A percentile compares a stretch with the other conserved stretches of the same genome.
phyloP scores from a whole-genome alignment of 176 grass and related monocot species.

The Aegilops speltoides region DNA sequence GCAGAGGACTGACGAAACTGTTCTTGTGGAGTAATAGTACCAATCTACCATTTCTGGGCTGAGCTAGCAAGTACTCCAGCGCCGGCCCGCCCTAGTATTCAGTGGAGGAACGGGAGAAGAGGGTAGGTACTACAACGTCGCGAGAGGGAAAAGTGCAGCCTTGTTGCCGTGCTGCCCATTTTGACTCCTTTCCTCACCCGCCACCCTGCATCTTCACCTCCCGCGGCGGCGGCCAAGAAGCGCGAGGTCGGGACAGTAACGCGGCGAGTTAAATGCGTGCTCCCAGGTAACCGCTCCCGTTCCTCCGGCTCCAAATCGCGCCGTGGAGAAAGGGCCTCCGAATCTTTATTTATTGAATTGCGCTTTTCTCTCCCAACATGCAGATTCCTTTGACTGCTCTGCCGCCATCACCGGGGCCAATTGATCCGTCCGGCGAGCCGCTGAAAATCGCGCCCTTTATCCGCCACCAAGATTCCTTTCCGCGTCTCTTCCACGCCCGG shows the following conservation, averaged over 20 bases:
- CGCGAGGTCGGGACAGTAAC: background rate
- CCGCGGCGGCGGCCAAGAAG: slow-evolving; percentile 14
- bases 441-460: slow-evolving; percentile 11
- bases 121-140: background rate
- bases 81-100: too few species aligned
- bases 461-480: slow-evolving; percentile 24
- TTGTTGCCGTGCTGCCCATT: background rate
- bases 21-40: too few species aligned
- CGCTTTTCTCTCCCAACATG: background rate
- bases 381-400: slow-evolving; percentile 26
- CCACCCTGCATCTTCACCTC: background rate
- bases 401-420: slow-evolving; percentile 7
- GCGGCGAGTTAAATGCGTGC: background rate
- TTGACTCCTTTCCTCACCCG: background rate
- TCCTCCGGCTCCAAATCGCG: slow-evolving; percentile 5
- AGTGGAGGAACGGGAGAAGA: background rate
- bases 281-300: background rate
- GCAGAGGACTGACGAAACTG: background rate
- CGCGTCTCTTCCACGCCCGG: slow-evolving; percentile 47
- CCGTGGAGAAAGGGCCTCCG: background rate
- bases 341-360: background rate
- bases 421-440: slow-evolving; percentile 3
- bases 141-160: background rate
- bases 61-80: too few species aligned
- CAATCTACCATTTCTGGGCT: too few species aligned